These are phyloP conservation scores for Russula sp. DNA, from an alignment of 768 basidiomycete species.

Conservation along the genomic window DNA sequence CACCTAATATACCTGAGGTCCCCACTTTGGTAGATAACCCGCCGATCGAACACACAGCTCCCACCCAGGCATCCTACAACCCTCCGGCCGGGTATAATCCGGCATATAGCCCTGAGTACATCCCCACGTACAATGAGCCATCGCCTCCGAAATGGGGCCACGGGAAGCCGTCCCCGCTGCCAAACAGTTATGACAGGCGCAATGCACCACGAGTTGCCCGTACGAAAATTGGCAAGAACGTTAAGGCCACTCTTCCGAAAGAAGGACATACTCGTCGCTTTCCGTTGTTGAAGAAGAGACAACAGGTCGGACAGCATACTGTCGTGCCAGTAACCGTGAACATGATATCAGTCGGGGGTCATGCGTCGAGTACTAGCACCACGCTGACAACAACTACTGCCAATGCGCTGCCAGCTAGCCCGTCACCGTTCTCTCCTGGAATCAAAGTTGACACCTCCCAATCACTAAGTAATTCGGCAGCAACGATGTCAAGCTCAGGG, in stretches of 20 bases:
- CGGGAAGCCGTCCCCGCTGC: conserved; percentile 17
- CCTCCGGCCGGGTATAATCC: neutral
- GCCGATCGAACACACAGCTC: neutral
- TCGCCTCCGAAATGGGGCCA: conserved; percentile 8
- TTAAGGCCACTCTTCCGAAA: neutral
- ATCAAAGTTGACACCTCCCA: conserved; percentile 8
- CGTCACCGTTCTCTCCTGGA: neutral
- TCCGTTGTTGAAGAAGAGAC: conserved; percentile 15
- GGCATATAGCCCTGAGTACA: neutral
- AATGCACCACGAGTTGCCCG: conserved; percentile 15
- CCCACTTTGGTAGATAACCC: neutral
- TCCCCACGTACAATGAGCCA: neutral
- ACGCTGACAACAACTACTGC: neutral
- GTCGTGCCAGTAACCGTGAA: conserved; percentile 17
- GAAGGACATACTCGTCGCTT: conserved; percentile 8
- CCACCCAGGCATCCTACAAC: neutral
- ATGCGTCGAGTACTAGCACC: conserved; percentile 1
- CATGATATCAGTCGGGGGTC: conserved; percentile 12
- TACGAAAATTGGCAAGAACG: neutral
- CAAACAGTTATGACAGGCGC: conserved; percentile 8
- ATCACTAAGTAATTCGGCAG: neutral
- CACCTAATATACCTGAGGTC: neutral
- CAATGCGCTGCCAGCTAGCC: conserved; percentile 1
- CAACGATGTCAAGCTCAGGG: conserved; percentile 10
- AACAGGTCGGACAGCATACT: neutral